phyloP scores from a whole-genome alignment of 2,329 filamentous ascomycete genomes.

The Calonectria montana region DNA sequence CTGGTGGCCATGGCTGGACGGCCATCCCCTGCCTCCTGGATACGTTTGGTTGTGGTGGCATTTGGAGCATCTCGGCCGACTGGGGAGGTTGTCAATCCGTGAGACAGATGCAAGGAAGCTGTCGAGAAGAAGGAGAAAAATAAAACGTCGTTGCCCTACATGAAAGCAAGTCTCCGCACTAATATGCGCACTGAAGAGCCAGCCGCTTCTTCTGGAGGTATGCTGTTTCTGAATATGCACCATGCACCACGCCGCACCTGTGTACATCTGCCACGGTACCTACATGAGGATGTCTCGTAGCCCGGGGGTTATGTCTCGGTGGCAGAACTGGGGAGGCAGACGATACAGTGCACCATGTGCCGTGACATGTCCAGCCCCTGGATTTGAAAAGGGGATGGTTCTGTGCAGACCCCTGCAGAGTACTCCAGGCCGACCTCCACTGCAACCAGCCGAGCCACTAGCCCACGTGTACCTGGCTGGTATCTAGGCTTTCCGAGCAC shows the following conservation, averaged over 20 bases:
- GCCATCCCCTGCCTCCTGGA: background rate
- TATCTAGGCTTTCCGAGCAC: constrained; percentile 11
- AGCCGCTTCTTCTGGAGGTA: background rate
- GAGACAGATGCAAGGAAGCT: constrained; percentile 36
- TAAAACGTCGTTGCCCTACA: constrained; percentile 18
- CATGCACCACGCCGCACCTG: background rate
- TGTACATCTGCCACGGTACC: background rate
- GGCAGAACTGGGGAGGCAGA: constrained; percentile 8
- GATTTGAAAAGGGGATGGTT: constrained; percentile 33
- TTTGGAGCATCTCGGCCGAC: constrained; percentile 13
- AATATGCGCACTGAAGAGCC: constrained; percentile 11
- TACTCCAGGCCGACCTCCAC: constrained; percentile 22
- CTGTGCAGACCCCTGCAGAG: constrained; percentile 28
- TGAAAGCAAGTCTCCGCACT: background rate
- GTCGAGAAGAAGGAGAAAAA: constrained; percentile 19
- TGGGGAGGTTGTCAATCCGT: background rate
- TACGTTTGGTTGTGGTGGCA: background rate
- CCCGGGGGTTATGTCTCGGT: constrained; percentile 4
- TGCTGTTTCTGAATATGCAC: background rate
- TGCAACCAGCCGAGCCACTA: background rate
- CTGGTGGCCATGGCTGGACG: background rate
- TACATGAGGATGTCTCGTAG: constrained; percentile 1
- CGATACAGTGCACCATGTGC: constrained; percentile 13
- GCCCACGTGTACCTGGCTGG: constrained; percentile 21
- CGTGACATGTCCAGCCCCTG: constrained; percentile 32